Base-by-base conservation (phyloP, 768 basidiomycete genomes). In the Leccinum uliginosum region DNA sequence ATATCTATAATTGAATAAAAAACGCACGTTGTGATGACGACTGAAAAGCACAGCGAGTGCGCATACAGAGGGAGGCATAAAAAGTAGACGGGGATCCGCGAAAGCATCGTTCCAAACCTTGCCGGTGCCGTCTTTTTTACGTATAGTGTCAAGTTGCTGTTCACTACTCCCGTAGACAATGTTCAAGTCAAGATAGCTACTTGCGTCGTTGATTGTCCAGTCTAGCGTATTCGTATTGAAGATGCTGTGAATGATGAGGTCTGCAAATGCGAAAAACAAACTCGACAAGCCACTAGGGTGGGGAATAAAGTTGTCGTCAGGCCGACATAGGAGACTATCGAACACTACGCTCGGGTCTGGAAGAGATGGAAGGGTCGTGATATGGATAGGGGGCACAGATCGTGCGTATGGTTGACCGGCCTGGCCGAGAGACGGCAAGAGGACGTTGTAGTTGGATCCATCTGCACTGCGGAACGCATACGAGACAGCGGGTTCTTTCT, bases 191-290 rank as follows among this genome's bases (percentile, higher is more conserved):
- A 93, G 76, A 71, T 93, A 93, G 62, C 84, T 85, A 67, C 83
- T 85, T 0, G 83, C 72, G 44, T 81, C 71, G 64, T 93, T 93
- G 55, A 82, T 77, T 1, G 75, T 76, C 67, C 72, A 75, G 65
- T 85, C 76, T 3, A 19, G 46, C 32, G 65, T 72, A 57, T 79
- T 70, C 10, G 83, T 84, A 60, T 86, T 74, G 75, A 93, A 93
- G 60, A 86, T 78, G 54, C 74, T 78, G 70, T 92, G 89, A 62
- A 88, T 89, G 57, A 91, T 75, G 55, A 91, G 71, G 63, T 89
- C 80, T 12, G 89, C 89, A 63, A 92, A 89, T 0, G 89, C 86
- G 62, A 91, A 92, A 72, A 91, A 87, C 19, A 88, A 72, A 57
- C 81, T 80, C 14, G 85, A 88, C 46, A 91, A 79, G 19, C 89